A percentile compares a stretch with the other conserved stretches of the same genome.
Evolutionary conservation across 2,329 filamentous ascomycete genomes (phyloP).

Genomic region (Fusarium sp.): DNA sequence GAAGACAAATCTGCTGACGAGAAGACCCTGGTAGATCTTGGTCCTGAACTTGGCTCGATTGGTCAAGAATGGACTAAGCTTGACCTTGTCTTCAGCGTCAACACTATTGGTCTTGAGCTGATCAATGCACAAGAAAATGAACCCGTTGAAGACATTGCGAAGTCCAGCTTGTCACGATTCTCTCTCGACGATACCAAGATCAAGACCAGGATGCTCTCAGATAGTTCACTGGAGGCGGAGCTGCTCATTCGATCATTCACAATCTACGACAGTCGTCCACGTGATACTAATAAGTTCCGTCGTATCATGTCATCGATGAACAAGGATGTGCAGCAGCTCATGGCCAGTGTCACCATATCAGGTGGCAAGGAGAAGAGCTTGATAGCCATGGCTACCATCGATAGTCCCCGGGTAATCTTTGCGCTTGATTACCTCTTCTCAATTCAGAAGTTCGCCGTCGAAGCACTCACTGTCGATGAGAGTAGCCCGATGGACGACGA

Average conservation of each 20-base stretch:
- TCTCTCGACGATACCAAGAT: conserved; percentile 92
- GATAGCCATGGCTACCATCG: conserved; percentile 92
- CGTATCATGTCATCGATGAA: conserved; percentile 99
- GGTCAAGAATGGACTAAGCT: conserved; percentile 89
- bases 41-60: conserved; percentile 77
- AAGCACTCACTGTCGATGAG: conserved; percentile 74
- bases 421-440: conserved; percentile 96
- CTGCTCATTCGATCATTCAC: conserved; percentile 94
- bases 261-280: conserved; percentile 89
- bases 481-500: conserved; percentile 63
- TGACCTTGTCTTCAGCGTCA: conserved; percentile 89
- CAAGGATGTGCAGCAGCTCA: conserved; percentile 95
- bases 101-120: conserved; percentile 88
- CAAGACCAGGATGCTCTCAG: conserved; percentile 92
- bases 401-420: conserved; percentile 94
- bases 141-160: conserved; percentile 82
- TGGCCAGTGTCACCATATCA: conserved; percentile 95
- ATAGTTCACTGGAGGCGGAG: conserved; percentile 92
- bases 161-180: conserved; percentile 90
- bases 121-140: conserved; percentile 80
- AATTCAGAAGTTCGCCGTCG: conserved; percentile 83
- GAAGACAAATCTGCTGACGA: conserved; percentile 53
- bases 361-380: conserved; percentile 83
- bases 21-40: conserved; percentile 64
- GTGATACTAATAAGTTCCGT: conserved; percentile 93